phyloP scores from a whole-genome alignment of 257 asterid species.

The Ilex asprella region DNA sequence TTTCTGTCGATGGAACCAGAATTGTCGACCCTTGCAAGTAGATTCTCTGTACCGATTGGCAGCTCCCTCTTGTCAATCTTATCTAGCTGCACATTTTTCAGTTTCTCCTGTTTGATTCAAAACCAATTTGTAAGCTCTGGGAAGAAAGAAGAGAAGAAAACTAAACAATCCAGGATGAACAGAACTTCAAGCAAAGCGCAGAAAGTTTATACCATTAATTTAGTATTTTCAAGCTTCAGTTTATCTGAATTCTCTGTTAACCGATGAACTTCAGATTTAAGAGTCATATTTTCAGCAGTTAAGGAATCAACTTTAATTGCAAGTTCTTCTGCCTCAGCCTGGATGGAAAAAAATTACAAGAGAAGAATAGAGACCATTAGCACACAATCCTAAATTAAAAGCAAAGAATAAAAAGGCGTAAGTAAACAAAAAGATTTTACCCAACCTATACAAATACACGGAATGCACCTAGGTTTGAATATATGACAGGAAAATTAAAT shows the following conservation, averaged over 20 bases:
- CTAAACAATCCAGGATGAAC: not conserved
- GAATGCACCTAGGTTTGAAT: not conserved
- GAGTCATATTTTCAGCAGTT: slow-evolving; percentile 57
- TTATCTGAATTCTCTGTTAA: slow-evolving; percentile 52
- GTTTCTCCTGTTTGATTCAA: slow-evolving; percentile 47
- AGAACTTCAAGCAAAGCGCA: slow-evolving; percentile 1
- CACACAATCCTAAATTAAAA: too few relatives aligned
- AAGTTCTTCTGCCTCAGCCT: slow-evolving; percentile 95
- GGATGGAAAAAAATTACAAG: slow-evolving; percentile 1
- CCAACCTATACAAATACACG: not conserved
- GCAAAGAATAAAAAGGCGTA: not conserved
- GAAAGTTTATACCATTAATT: slow-evolving; percentile 41
- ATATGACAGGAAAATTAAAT: not conserved
- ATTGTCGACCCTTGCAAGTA: not conserved
- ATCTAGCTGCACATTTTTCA: slow-evolving; percentile 30
- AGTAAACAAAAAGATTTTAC: not conserved
- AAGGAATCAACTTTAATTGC: slow-evolving; percentile 62
- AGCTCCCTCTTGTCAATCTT: slow-evolving; percentile 10
- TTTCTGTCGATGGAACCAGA: not conserved
- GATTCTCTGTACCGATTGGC: not conserved
- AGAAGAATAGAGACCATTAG: too few relatives aligned
- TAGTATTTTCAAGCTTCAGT: slow-evolving; percentile 67
- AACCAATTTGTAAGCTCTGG: not conserved
- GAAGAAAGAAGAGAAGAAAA: not conserved
- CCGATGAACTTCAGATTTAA: slow-evolving; percentile 63